Base-by-base conservation (phyloP, 306 rosid genomes). In the Styphnolobium japonicum region DNA sequence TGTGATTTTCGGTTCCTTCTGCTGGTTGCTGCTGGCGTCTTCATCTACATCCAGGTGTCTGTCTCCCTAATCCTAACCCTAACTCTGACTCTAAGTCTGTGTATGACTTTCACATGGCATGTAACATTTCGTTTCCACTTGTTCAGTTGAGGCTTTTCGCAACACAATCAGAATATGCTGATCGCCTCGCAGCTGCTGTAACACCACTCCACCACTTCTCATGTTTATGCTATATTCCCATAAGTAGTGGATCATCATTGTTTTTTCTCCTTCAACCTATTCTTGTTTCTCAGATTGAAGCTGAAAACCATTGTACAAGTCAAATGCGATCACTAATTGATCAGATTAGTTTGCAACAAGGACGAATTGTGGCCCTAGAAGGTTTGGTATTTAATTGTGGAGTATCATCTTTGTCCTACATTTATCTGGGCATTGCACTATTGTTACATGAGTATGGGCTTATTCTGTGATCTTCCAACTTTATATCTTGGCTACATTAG, bases 111-210 rank as follows among this genome's bases (percentile, higher is more conserved):
- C 33, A 71, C 39, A 45, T 56, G 14, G 19, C 15, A 22, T 48
- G 53, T 75, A 61, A 49, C 56, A 33, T 11, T 58, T 58, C 36
- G 68, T 10, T 73, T 36, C 25, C 43, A 1, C 48, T 67, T 45
- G 33, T 73, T 67, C 83, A 95, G 98, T 77, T 91, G 82, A 88
- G 98, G 87, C 94, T 95, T 74, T 95, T 92, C 73, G 77, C 92
- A 9, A 88, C 98, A 4, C 98, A 95, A 67, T 90, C 97, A 6
- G 78, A 91, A 78, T 95, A 95, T 60, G 94, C 97, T 33, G 98
- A 95, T 88, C 97, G 94, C 86, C 98, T 95, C 10, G 95, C 98
- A 14, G 85, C 81, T 39, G 94, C 98, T 82, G 98, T 92, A 90
- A 58, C 90, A 85, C 43, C 67, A 77, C 55, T 73, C 62, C 42